These are phyloP conservation scores for Paraleonurus japonicus DNA, from an alignment of 257 asterid genomes.

Conservation along the genomic window DNA sequence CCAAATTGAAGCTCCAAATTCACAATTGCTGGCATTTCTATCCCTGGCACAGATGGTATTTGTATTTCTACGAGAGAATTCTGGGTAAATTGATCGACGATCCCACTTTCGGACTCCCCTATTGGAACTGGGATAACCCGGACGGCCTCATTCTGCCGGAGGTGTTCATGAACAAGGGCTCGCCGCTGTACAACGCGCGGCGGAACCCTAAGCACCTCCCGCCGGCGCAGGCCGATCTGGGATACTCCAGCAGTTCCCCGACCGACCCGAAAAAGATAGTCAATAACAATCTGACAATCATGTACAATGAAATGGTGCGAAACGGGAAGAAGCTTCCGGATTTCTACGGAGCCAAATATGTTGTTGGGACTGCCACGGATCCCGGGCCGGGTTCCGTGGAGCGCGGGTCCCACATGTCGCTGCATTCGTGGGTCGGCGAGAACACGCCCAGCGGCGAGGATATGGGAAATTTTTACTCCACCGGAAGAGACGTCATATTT, in stretches of 20 bases:
- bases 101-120: conserved; percentile 43
- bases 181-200: conserved; percentile 27
- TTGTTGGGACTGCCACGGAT: conserved; percentile 29
- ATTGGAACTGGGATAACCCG: conserved; percentile 51
- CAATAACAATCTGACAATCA: conserved; percentile 29
- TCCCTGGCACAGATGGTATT: conserved; percentile 52
- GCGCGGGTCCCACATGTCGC: conserved; percentile 39
- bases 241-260: conserved; percentile 21
- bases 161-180: neutral
- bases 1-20: conserved; percentile 33
- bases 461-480: conserved; percentile 51
- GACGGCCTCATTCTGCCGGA: conserved; percentile 35
- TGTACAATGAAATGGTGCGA: conserved; percentile 46
- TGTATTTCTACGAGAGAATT: conserved; percentile 47
- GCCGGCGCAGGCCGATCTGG: conserved; percentile 33
- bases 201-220: conserved; percentile 37
- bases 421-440: conserved; percentile 46
- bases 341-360: conserved; percentile 39
- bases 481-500: conserved; percentile 39
- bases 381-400: conserved; percentile 47
- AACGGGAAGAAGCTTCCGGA: conserved; percentile 29
- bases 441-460: conserved; percentile 35
- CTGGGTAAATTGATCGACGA: conserved; percentile 40
- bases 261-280: conserved; percentile 28
- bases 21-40: conserved; percentile 46